Evolutionary conservation across 1,139 yeast species (phyloP), one percentile per base, ranked within the genome.

Genomic region (Yamadazyma sp.): DNA sequence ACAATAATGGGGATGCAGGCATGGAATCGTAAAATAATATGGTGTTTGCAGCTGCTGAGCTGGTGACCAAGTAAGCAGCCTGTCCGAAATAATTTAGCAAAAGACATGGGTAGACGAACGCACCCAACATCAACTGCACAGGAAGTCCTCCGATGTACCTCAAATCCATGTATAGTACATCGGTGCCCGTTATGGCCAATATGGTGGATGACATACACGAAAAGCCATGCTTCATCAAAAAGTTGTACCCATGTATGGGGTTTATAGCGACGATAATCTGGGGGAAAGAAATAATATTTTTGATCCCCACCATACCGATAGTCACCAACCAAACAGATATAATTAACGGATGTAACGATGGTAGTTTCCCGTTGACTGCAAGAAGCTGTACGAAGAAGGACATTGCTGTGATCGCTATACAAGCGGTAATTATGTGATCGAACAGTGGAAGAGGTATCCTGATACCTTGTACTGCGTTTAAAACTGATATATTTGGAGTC

Each of bases 111-210:
- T 76, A 78, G n/a, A 76, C 80, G 46, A 74, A 62, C 10, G 53
- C 51, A 1, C 66, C 45, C 43, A 77, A 53, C 2, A 81, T 64
- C 23, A 77, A 47, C 45, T 76, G 81, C 31, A 77, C 65, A 0
- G 83, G 77, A 7, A 64, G 49, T 29, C 62, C 61, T 2, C 81
- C 78, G 50, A 77, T 76, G 46, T 76, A 81, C 1, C 83, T 80
- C 40, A 79, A 63, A 55, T 79, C 83, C 4, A 83, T 81, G 59
- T 79, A 79, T 79, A 79, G 73, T 4, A 83, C 83, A 49, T 79
- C 85, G 2, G 77, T 65, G 31, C 85, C 85, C 0, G 85, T 78
- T 18, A 79, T 62, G 1, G 81, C 64, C 41, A 79, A 67, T 74
- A 78, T 72, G 2, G 76, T 75, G 4, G 77, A 74, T 8, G 76